phyloP scores from a whole-genome alignment of 495 filamentous ascomycete species.

The Aspergillus homomorphus region DNA sequence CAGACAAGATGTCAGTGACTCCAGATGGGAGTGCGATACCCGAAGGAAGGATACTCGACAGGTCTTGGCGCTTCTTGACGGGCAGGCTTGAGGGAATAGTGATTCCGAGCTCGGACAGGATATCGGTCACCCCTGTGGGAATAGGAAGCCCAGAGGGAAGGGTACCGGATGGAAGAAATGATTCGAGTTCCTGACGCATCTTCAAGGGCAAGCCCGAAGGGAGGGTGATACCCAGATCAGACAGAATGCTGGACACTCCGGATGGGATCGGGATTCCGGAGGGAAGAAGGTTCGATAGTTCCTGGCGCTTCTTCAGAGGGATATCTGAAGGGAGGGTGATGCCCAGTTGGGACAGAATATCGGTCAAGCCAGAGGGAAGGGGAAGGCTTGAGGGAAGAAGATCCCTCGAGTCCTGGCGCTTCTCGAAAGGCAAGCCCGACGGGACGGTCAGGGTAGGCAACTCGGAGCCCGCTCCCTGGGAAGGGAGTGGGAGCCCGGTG shows the following conservation, averaged over 20 bases:
- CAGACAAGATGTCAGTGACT: background rate
- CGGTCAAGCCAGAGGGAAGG: background rate
- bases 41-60: background rate
- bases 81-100: background rate
- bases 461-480: background rate
- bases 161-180: background rate
- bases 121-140: background rate
- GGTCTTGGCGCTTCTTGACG: background rate
- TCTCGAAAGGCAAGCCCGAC: slow-evolving; percentile 35
- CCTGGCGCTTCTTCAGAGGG: background rate
- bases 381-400: background rate
- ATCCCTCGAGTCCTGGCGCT: slow-evolving; percentile 25
- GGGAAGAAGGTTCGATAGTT: background rate
- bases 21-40: background rate
- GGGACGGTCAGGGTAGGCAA: background rate
- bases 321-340: slow-evolving; percentile 4
- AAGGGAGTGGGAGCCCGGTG: background rate
- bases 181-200: background rate
- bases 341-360: slow-evolving; percentile 11
- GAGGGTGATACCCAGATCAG: background rate
- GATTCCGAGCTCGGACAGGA: slow-evolving; percentile 1
- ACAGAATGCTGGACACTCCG: background rate
- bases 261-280: background rate
- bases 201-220: slow-evolving; percentile 7
- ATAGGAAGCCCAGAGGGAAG: slow-evolving; percentile 1